Evolutionary conservation across 805 yeast genomes (phyloP), one percentile per base, ranked within the genome.

Genomic region (Isabelozyma heimii): DNA sequence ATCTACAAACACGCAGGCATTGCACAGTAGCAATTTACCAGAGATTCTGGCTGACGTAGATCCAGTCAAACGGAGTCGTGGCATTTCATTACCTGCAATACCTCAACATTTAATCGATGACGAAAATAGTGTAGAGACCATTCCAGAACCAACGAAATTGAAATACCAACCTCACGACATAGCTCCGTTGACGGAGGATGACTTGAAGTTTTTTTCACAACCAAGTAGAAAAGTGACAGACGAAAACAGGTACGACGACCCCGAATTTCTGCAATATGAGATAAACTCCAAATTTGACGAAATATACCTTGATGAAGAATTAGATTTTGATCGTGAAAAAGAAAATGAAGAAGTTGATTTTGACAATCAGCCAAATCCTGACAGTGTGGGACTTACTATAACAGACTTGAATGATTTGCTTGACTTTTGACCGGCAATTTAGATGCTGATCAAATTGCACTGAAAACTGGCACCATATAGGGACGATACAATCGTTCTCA

Each of bases 71-170:
- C 55, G 55, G 28, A 35, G 44, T 17, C 37, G 42, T 14, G 27
- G 38, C 12, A 37, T 20, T 26, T 30, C 35, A 2, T 30, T 30
- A 30, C 35, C 35, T 6, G 45, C 26, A 47, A 35, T 58, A 24
- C 57, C 55, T n/a, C 61, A 61, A 27, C 50, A 50, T 13, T 48
- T 63, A 16, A 54, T 57, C 0, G 64, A 59, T 14, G 63, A 66
- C 35, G 75, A 70, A 24, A 66, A 66, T 40, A 80, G 76, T 45
- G 67, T 82, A n/a, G 88, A 83, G 52, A 59, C 62, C 39, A 75
- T 74, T 17, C 79, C 86, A 5, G 60, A 62, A 17, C 64, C 62
- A 27, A 65, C 64, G 2, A 76, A 71, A 17, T 52, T 73, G 20
- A 72, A 75, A 2, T 73, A 77, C 50, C 59, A 67, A 5, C 85